A percentile compares a stretch with the other conserved stretches of the same genome.
Evolutionary conservation across 2,329 filamentous ascomycete genomes (phyloP).

Genomic region (Xylaria sp.): DNA sequence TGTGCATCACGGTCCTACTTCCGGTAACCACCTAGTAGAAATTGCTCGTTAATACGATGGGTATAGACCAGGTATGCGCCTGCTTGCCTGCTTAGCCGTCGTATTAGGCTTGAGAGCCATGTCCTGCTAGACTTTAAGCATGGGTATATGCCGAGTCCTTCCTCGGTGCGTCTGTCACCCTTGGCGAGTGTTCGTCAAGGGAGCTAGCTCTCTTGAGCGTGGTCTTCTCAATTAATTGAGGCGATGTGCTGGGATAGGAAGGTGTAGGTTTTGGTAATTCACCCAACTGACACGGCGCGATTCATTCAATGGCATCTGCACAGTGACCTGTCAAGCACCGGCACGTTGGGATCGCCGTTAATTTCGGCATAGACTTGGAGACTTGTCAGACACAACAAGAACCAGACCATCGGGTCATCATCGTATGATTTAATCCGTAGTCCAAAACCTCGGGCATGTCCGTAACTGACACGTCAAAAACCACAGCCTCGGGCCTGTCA

Average conservation of each 20-base stretch:
- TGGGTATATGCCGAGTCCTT: slow-evolving; percentile 14
- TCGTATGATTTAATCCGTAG: slow-evolving; percentile 25
- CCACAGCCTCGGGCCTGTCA: slow-evolving; percentile 27
- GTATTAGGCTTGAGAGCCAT: slow-evolving; percentile 10
- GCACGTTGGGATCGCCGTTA: slow-evolving; percentile 22
- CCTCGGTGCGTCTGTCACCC: neutral
- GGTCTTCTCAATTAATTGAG: slow-evolving; percentile 3
- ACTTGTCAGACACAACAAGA: slow-evolving; percentile 18
- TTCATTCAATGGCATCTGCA: slow-evolving; percentile 4
- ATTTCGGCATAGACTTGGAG: neutral
- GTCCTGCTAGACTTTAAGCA: neutral
- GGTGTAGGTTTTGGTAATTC: slow-evolving; percentile 9
- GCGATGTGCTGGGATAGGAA: slow-evolving; percentile 32
- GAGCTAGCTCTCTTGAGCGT: neutral
- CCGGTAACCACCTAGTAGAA: slow-evolving; percentile 16
- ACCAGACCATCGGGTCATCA: slow-evolving; percentile 33
- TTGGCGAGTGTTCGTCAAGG: slow-evolving; percentile 1
- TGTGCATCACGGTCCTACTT: slow-evolving; percentile 29
- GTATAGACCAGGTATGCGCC: slow-evolving; percentile 16
- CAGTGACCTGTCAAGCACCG: slow-evolving; percentile 20
- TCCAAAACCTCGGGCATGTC: slow-evolving; percentile 26
- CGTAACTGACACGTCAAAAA: slow-evolving; percentile 29
- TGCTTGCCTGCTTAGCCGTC: neutral
- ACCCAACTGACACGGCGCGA: neutral
- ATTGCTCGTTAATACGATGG: slow-evolving; percentile 1